Base-by-base conservation (phyloP, 1,284 basidiomycete genomes). In the Ceratobasidium sp. region DNA sequence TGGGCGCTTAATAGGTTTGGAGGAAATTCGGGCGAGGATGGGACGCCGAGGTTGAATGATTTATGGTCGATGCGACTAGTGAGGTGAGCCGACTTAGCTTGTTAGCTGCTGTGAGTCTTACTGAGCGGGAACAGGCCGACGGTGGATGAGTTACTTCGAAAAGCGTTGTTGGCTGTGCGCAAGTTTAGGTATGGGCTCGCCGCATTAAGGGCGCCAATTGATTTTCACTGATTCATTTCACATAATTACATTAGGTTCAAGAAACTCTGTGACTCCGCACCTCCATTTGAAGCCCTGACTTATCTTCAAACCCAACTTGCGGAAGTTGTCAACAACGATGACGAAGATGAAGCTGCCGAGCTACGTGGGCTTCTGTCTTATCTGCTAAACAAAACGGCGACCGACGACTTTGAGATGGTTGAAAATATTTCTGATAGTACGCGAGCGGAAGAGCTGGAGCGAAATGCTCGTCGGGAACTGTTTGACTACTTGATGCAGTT, bases 251-350 rank as follows among this genome's bases (percentile, higher is more conserved):
- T 5, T 75, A 93, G 92, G 76, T 94, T 93, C 81, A 86, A 89
- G 26, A 92, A 93, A 78, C 88, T 93, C 85, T 92, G 91, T 78
- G 86, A 88, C 78, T 86, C 87, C 47, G 82, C 81, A n/a, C 80
- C 87, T 1, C 83, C 88, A 0, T 84, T 91, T n/a, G 86, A 88
- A 76, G 90, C 92, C 0, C 83, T 94, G 28, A 84, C 83, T 16
- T 93, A 91, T 80, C 82, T 94, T 21, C 90, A 91, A 79, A 87
- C 84, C 0, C 84, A 89, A 58, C 88, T 94, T 11, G 88, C 87
- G 0, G 84, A 84, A 0, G 88, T 91, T 3, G 91, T 93, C 26
- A 86, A 93, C 78, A 91, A 92, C 76, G 82, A 79, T 58, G 85
- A 89, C 75, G 78, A 84, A 1, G 85, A 87, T 62, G 91, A 93